Base-by-base conservation (phyloP, 1,284 basidiomycete species). In the Cerioporus squamosus region DNA sequence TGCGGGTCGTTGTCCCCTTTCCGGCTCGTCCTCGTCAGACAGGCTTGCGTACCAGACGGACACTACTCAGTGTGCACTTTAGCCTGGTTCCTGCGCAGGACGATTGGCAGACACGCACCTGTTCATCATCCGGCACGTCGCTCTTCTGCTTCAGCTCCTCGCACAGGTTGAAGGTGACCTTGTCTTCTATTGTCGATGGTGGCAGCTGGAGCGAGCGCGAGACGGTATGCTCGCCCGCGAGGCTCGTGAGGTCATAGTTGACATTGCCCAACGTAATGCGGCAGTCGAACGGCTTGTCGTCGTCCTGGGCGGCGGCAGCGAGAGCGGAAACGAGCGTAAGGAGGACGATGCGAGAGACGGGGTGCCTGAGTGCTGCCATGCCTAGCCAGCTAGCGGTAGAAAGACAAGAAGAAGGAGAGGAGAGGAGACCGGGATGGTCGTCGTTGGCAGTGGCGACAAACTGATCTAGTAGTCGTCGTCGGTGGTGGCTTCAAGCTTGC, bases 21-120 rank as follows among this genome's bases (percentile, higher is more conserved):
- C 66, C 77, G 67, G 68, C 91, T 92, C 39, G 79, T 81, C 66
- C 80, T 83, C 3, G 84, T 88, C 36, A 92, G 75, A 71, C 91
- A 94, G 52, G 84, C 90, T 66, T 86, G 79, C 44, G 88, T 89
- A 33, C 84, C 88, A 38, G 68, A 57, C 36, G 81, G 74, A 76
- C 91, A 94, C 91, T 93, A 65, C 36, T 61, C 12, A 51, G 29
- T 50, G 43, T 53, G 45, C 20, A n/a, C 18, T 57, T 62, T 42
- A 62, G 58, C 38, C 43, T 50, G 29, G 23, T 38, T 3, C 59
- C 14, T 17, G 40, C n/a, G 45, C 45, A 22, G n/a, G 29, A 26
- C 31, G 38, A 50, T 24, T 18, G 12, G 14, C 4, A n/a, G n/a
- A n/a, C 29, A 68, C 81, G 65, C 72, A 91, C 91, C 82, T 93